A percentile compares a stretch with the other conserved stretches of the same genome.
Conservation (phyloP, 768 basidiomycete genomes). For the Mycena sanguinolenta region DNA sequence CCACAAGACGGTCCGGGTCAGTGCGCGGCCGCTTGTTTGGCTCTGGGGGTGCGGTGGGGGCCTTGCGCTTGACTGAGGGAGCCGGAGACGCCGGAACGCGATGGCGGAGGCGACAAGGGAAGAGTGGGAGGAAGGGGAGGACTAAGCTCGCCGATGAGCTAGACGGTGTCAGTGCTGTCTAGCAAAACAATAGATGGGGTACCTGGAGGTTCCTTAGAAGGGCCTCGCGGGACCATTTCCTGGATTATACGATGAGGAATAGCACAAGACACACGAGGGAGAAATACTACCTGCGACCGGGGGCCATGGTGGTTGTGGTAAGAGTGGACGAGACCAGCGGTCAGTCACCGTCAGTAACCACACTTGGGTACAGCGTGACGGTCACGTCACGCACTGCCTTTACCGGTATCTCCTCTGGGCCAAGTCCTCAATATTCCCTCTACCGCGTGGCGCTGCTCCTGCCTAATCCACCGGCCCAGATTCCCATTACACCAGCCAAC, state of each 20-base stretch:
- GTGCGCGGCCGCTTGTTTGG: conserved; percentile 62
- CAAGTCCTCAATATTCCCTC: not conserved
- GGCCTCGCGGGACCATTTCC: conserved; percentile 64
- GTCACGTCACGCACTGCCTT: not conserved
- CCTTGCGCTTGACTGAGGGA: conserved; percentile 63
- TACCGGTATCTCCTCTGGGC: not conserved
- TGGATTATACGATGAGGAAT: conserved; percentile 40
- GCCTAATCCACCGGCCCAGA: conserved; percentile 2
- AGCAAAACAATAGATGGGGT: conserved; percentile 19
- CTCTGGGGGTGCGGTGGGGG: conserved; percentile 56
- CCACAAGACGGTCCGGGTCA: conserved; percentile 52
- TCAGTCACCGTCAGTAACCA: too few species aligned
- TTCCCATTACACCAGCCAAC: not conserved
- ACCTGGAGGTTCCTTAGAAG: conserved; percentile 65
- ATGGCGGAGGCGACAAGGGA: conserved; percentile 66
- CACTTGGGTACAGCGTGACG: too few species aligned
- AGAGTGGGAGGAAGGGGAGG: conserved; percentile 60
- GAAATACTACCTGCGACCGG: conserved; percentile 45
- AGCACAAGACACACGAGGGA: conserved; percentile 26
- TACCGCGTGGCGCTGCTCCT: not conserved
- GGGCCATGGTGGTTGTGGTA: conserved; percentile 40
- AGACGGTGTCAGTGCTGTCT: conserved; percentile 22
- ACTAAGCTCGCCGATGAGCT: conserved; percentile 59
- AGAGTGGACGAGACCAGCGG: not conserved
- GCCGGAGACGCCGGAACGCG: conserved; percentile 63